Evolutionary conservation across 2,329 filamentous ascomycete genomes (phyloP), one percentile per base, ranked within the genome.

Genomic region (Alternaria ethzedia): DNA sequence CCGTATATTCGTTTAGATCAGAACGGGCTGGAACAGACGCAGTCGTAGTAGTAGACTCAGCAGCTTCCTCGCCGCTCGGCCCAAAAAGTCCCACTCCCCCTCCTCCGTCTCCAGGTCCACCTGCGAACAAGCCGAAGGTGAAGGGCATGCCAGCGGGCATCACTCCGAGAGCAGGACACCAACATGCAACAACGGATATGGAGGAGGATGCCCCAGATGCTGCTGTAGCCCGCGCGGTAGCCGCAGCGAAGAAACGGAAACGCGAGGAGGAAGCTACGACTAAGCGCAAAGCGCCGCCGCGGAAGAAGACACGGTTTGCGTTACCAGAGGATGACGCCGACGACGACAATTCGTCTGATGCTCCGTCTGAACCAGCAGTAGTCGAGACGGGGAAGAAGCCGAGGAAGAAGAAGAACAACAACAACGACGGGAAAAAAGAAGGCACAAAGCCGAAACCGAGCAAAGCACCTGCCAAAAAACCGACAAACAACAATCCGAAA

Each of bases 381-480:
- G 36, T 41, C 6, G 9, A 41, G n/a, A 41, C 2, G 5, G 36
- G 2, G 36, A 41, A 41, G 32, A 36, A 36, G 32, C 0, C 0
- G 32, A 36, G 32, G 15, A 36, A 36, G 32, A 36, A n/a, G n/a
- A n/a, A n/a, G n/a, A n/a, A n/a, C n/a, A n/a, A n/a, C n/a, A n/a
- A 0, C 32, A 4, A 36, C 32, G 10, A 36, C 32, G 2, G 32
- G 0, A 36, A 36, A 1, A 36, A 36, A 8, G 32, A 36, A 36
- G 0, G 2, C 32, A 2, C 32, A 36, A 36, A 36, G 32, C 0
- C 32, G 32, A 3, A 3, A 36, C 2, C 32, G 0, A 2, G 0
- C 1, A 36, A 36, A 36, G 32, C 15, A 4, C 32, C 32, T 36
- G 15, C 32, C 2, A 36, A 36, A n/a, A 36, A 36, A 36, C 32